phyloP scores from a whole-genome alignment of 2,329 filamentous ascomycete genomes.

The Colletotrichum abscissum region DNA sequence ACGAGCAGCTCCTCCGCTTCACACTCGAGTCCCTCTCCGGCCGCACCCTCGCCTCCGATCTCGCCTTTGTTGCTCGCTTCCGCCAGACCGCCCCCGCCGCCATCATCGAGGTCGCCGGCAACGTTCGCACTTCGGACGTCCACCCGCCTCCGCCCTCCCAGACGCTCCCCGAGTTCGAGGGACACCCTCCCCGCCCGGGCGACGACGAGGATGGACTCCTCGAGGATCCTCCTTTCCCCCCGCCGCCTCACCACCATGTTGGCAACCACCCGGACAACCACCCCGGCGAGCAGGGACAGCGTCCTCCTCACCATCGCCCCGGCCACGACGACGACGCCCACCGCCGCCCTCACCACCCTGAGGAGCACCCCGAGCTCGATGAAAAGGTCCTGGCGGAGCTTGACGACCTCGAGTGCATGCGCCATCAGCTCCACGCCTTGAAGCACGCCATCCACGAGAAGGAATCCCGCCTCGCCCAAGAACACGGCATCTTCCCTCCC shows the following conservation, averaged over 20 bases:
- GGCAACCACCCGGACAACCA: constrained; percentile 21
- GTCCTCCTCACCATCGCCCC: constrained; percentile 10
- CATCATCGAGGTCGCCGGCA: constrained; percentile 55
- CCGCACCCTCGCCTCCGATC: constrained; percentile 46
- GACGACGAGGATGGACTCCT: constrained; percentile 29
- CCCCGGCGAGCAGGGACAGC: not conserved
- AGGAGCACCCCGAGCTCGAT: constrained; percentile 31
- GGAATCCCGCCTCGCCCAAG: constrained; percentile 51
- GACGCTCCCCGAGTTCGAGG: constrained; percentile 26
- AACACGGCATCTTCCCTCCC: constrained; percentile 43
- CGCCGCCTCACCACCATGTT: constrained; percentile 37
- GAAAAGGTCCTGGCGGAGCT: constrained; percentile 51
- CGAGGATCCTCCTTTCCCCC: constrained; percentile 31
- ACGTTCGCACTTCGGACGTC: constrained; percentile 38
- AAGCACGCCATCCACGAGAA: constrained; percentile 55
- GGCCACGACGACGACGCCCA: not conserved
- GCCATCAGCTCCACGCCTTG: constrained; percentile 53
- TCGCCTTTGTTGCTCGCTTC: constrained; percentile 57
- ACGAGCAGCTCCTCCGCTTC: constrained; percentile 58
- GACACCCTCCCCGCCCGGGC: constrained; percentile 30
- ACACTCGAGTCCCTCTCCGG: constrained; percentile 56
- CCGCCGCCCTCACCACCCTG: constrained; percentile 4
- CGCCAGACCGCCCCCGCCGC: constrained; percentile 55
- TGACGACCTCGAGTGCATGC: constrained; percentile 57
- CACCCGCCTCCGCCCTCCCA: constrained; percentile 23